phyloP scores from a whole-genome alignment of 2,329 filamentous ascomycete species.

The Hawksworthiomyces lignivorus region DNA sequence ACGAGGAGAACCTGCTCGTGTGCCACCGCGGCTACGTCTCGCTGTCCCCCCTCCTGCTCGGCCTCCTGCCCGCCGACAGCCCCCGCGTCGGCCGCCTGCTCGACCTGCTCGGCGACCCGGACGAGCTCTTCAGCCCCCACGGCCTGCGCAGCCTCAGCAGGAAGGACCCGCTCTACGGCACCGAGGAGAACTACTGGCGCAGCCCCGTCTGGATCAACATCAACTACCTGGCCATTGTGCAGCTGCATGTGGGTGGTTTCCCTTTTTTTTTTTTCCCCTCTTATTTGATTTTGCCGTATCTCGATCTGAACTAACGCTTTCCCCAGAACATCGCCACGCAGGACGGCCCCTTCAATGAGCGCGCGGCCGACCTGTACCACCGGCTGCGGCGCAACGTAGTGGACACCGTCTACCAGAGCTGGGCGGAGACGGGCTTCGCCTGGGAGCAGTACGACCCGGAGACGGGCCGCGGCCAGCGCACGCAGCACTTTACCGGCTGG shows the following conservation, averaged over 20 bases:
- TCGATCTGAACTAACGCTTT: neutral
- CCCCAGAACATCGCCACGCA: constrained; percentile 59
- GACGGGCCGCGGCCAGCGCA: constrained; percentile 86
- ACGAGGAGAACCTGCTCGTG: constrained; percentile 79
- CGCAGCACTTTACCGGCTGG: constrained; percentile 98
- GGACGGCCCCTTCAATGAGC: constrained; percentile 59
- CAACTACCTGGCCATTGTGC: constrained; percentile 78
- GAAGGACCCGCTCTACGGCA: constrained; percentile 75
- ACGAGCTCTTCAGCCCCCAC: constrained; percentile 82
- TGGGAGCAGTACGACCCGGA: constrained; percentile 99
- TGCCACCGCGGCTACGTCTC: constrained; percentile 97
- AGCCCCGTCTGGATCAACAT: constrained; percentile 94
- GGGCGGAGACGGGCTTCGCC: constrained; percentile 87
- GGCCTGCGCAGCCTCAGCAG: constrained; percentile 88
- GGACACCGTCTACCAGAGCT: constrained; percentile 78
- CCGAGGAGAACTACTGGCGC: constrained; percentile 94
- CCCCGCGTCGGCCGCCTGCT: constrained; percentile 67
- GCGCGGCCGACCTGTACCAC: constrained; percentile 67
- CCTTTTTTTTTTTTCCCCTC: neutral
- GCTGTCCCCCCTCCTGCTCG: constrained; percentile 84
- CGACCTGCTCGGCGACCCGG: constrained; percentile 69
- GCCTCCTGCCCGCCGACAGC: constrained; percentile 66
- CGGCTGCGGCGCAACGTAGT: constrained; percentile 76
- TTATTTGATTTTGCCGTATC: constrained; percentile 2
- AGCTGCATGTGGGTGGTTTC: constrained; percentile 60